Conservation (phyloP, 176 grass and related monocot species). For the Juncus inflexus region DNA sequence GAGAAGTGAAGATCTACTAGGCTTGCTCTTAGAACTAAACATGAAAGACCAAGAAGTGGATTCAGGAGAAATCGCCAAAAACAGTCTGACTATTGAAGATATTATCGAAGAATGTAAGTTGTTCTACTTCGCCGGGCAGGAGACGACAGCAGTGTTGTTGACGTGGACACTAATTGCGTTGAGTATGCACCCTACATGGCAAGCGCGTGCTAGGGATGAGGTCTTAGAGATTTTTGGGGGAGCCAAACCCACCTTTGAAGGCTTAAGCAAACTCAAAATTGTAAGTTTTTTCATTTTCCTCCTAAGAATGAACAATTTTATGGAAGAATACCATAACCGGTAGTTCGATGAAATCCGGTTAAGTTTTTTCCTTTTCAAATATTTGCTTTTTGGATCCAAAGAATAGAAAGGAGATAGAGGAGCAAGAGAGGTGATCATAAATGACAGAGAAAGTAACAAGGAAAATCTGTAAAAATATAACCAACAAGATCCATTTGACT, state of each 20-base stretch:
- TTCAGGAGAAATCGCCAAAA: neutral
- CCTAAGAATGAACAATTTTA: neutral
- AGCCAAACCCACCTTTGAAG: constrained; percentile 39
- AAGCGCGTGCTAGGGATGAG: constrained; percentile 54
- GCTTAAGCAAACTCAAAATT: constrained; percentile 46
- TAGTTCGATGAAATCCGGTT: neutral
- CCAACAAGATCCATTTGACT: too few relatives aligned
- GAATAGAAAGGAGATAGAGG: neutral
- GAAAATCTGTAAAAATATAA: too few relatives aligned
- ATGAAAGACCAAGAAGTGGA: constrained; percentile 23
- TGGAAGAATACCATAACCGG: neutral
- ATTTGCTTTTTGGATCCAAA: neutral
- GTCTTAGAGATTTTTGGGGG: constrained; percentile 44
- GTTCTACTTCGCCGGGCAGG: constrained; percentile 70
- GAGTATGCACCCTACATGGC: constrained; percentile 53
- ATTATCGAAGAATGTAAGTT: constrained; percentile 79
- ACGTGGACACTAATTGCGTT: constrained; percentile 60
- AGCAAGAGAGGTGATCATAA: neutral
- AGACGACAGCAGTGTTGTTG: constrained; percentile 55
- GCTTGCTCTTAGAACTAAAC: constrained; percentile 52
- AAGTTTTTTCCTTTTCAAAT: neutral
- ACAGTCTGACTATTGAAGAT: constrained; percentile 52
- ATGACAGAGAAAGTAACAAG: too few relatives aligned
- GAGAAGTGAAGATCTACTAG: constrained; percentile 50
- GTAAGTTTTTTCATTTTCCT: constrained; percentile 26